Evolutionary conservation across 2,329 filamentous ascomycete genomes (phyloP).

Genomic region (Myriosclerotinia scirpicola): DNA sequence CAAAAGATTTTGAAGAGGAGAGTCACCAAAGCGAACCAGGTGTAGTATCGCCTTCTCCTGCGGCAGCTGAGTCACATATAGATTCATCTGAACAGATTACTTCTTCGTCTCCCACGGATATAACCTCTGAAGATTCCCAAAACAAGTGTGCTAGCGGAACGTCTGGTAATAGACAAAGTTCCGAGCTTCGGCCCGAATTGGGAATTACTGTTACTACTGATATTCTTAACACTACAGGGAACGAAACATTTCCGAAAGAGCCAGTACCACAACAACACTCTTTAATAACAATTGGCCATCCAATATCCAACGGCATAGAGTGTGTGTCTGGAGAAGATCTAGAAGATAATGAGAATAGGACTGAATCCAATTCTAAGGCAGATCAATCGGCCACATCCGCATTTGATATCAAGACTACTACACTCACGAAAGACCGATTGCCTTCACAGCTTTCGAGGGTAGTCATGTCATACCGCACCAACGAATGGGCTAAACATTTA

Average conservation of each 20-base stretch:
- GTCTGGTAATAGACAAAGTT: not conserved
- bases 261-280: not conserved
- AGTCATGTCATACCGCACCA: conserved; percentile 81
- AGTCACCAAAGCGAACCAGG: not conserved
- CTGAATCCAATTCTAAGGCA: not conserved
- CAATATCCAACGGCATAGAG: not conserved
- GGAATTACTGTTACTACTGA: conserved; percentile 9
- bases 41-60: not conserved
- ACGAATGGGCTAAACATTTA: conserved; percentile 94
- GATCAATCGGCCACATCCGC: conserved; percentile 45
- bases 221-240: not conserved
- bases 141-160: not conserved
- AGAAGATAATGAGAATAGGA: not conserved
- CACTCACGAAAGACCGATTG: conserved; percentile 60
- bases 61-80: not conserved
- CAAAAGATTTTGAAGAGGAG: not conserved
- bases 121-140: not conserved
- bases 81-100: not conserved
- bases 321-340: not conserved
- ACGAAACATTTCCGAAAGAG: not conserved
- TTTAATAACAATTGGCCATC: conserved; percentile 29
- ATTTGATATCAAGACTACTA: conserved; percentile 47
- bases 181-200: not conserved
- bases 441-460: conserved; percentile 73
- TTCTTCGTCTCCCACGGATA: not conserved